Conservation (phyloP, 495 filamentous ascomycete species). For the Penicillium longicatenatum region DNA sequence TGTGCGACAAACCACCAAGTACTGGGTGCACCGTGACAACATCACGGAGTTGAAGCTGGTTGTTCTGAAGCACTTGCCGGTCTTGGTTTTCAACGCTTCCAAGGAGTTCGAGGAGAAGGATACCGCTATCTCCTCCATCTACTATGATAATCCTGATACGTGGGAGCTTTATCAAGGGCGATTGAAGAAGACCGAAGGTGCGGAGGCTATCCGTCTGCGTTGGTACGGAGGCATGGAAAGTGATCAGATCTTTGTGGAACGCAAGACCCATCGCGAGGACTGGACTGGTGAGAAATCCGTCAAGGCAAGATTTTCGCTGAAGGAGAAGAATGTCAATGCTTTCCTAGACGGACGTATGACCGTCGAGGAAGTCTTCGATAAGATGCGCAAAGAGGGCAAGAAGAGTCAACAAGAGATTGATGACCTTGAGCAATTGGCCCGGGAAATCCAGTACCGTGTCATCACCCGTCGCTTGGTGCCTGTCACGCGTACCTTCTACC, state of each 20-base stretch:
- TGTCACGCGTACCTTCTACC: slow-evolving; percentile 92
- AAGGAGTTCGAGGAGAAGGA: slow-evolving; percentile 94
- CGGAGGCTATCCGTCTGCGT: slow-evolving; percentile 91
- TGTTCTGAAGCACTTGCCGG: slow-evolving; percentile 95
- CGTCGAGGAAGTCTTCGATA: slow-evolving; percentile 85
- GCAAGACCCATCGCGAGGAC: slow-evolving; percentile 97
- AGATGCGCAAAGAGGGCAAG: slow-evolving; percentile 90
- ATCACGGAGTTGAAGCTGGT: slow-evolving; percentile 98
- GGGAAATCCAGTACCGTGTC: slow-evolving; percentile 90
- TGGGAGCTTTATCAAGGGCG: slow-evolving; percentile 94
- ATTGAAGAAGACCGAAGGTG: slow-evolving; percentile 95
- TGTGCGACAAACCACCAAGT: slow-evolving; percentile 96
- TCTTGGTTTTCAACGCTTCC: slow-evolving; percentile 94
- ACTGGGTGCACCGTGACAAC: slow-evolving; percentile 99
- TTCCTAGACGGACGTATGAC: slow-evolving; percentile 81
- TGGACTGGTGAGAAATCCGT: slow-evolving; percentile 99
- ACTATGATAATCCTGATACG: slow-evolving; percentile 91
- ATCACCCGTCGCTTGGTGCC: slow-evolving; percentile 81
- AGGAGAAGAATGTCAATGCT: slow-evolving; percentile 96
- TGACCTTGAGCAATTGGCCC: slow-evolving; percentile 84
- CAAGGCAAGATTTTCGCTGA: slow-evolving; percentile 90
- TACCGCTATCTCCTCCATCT: slow-evolving; percentile 95
- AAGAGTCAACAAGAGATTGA: slow-evolving; percentile 87
- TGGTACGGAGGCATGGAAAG: slow-evolving; percentile 98
- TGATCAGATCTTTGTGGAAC: slow-evolving; percentile 94